Evolutionary conservation across 1,139 yeast species (phyloP).

Genomic region (Kodamaea fungicola): DNA sequence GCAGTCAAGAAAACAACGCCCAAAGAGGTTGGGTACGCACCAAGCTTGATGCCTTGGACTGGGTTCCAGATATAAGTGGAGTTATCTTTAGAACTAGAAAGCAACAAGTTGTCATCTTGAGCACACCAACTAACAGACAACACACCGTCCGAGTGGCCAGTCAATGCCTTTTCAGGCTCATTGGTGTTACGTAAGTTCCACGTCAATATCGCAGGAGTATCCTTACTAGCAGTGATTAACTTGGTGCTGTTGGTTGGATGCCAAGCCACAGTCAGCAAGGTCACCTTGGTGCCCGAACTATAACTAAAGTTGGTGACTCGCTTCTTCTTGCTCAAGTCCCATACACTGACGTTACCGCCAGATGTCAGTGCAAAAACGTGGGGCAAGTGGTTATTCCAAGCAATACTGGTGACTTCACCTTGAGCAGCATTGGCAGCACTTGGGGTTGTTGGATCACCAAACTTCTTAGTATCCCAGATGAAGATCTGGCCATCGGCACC

Average conservation of each 20-base stretch:
- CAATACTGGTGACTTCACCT: conserved; percentile 76
- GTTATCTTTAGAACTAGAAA: conserved; percentile 92
- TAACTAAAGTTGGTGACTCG: conserved; percentile 84
- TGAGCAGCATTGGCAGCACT: conserved; percentile 79
- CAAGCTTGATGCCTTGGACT: conserved; percentile 60
- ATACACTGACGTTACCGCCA: conserved; percentile 82
- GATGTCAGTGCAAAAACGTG: conserved; percentile 89
- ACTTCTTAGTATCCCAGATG: conserved; percentile 80
- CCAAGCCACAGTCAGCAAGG: conserved; percentile 76
- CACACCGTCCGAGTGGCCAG: conserved; percentile 86
- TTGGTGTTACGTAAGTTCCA: conserved; percentile 96
- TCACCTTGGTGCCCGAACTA: conserved; percentile 55
- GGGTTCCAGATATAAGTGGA: conserved; percentile 92
- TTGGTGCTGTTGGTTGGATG: conserved; percentile 82
- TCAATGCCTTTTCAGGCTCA: conserved; percentile 74
- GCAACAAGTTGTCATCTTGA: conserved; percentile 71
- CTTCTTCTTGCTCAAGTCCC: conserved; percentile 87
- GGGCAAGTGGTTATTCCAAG: conserved; percentile 85
- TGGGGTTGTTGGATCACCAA: conserved; percentile 63
- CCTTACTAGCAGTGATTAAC: conserved; percentile 82
- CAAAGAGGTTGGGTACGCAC: conserved; percentile 87
- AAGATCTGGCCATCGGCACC: conserved; percentile 83
- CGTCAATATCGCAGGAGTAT: conserved; percentile 70
- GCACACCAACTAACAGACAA: conserved; percentile 91
- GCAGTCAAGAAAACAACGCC: conserved; percentile 90